Evolutionary conservation across 176 grass and related monocot species (phyloP).

Genomic region (Rhynchospora pubera): DNA sequence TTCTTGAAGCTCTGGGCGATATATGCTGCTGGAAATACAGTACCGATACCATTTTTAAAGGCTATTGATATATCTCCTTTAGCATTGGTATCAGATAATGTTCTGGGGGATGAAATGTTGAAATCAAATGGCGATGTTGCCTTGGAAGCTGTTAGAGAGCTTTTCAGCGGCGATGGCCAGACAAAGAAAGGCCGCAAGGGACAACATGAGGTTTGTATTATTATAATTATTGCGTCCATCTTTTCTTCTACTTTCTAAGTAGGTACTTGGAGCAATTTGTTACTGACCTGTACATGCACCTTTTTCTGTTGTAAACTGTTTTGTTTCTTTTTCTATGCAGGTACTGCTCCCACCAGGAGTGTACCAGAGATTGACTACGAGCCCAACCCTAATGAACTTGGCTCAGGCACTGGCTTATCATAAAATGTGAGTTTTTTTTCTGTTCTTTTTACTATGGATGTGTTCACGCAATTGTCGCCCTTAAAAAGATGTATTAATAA

Average conservation of each 20-base stretch:
- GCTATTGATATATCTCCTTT: slow-evolving; percentile 91
- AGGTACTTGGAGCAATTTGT: neutral
- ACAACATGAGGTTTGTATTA: slow-evolving; percentile 60
- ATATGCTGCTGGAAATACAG: slow-evolving; percentile 90
- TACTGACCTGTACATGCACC: slow-evolving; percentile 5
- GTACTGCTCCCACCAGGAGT: slow-evolving; percentile 83
- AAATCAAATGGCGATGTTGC: slow-evolving; percentile 55
- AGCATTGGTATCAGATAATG: slow-evolving; percentile 85
- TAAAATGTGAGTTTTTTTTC: slow-evolving; percentile 51
- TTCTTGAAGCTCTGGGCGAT: slow-evolving; percentile 83
- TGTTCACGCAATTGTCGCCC: neutral
- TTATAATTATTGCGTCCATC: neutral
- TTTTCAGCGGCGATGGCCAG: slow-evolving; percentile 96
- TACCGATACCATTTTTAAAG: slow-evolving; percentile 95
- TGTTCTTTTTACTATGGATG: neutral
- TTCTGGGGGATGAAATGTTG: slow-evolving; percentile 47
- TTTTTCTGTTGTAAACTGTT: slow-evolving; percentile 26
- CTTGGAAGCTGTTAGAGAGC: slow-evolving; percentile 84
- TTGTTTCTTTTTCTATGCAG: slow-evolving; percentile 33
- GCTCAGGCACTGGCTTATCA: slow-evolving; percentile 93
- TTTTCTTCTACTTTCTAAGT: slow-evolving; percentile 2
- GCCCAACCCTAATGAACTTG: slow-evolving; percentile 93
- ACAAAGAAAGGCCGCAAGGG: slow-evolving; percentile 97
- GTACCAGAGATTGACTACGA: slow-evolving; percentile 66
- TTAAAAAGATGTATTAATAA: slow-evolving; percentile 1